phyloP scores from a whole-genome alignment of 257 asterid genomes.

The Haberlea rhodopensis region DNA sequence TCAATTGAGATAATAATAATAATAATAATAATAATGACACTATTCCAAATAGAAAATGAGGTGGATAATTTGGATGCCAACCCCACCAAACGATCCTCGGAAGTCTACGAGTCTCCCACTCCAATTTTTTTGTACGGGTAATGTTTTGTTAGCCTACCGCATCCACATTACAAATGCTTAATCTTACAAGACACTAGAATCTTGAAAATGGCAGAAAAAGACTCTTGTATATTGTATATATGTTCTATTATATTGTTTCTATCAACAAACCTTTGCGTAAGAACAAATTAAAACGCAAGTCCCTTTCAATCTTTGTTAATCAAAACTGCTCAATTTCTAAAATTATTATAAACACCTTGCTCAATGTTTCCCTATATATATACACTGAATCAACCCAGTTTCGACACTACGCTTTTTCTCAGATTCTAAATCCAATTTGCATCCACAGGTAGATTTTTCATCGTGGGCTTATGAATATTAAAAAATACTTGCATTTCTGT shows the following conservation, averaged over 20 bases:
- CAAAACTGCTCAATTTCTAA: too few relatives aligned
- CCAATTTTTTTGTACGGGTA: slow-evolving; percentile 23
- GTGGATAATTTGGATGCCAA: slow-evolving; percentile 87
- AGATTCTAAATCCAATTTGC: slow-evolving; percentile 6
- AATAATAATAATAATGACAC: too few relatives aligned
- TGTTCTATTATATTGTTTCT: too few relatives aligned
- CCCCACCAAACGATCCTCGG: slow-evolving; percentile 56
- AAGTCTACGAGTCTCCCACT: slow-evolving; percentile 16
- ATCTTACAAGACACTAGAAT: slow-evolving; percentile 15
- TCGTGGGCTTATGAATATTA: background rate
- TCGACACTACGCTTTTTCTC: slow-evolving; percentile 20
- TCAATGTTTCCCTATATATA: slow-evolving; percentile 27
- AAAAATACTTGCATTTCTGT: background rate
- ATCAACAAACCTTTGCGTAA: slow-evolving; percentile 24
- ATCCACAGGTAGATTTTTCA: slow-evolving; percentile 17
- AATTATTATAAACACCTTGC: slow-evolving; percentile 25
- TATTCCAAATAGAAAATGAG: too few relatives aligned
- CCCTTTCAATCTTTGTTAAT: slow-evolving; percentile 68
- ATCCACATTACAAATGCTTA: slow-evolving; percentile 38
- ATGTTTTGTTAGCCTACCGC: slow-evolving; percentile 68
- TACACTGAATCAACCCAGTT: slow-evolving; percentile 10
- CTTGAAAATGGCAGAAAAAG: slow-evolving; percentile 9
- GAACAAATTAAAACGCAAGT: slow-evolving; percentile 22
- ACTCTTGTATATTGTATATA: too few relatives aligned
- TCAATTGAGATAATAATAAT: too few relatives aligned